A percentile compares a stretch with the other conserved stretches of the same genome.
Evolutionary conservation across 495 filamentous ascomycete species (phyloP).

Genomic region (Neurospora sp.): DNA sequence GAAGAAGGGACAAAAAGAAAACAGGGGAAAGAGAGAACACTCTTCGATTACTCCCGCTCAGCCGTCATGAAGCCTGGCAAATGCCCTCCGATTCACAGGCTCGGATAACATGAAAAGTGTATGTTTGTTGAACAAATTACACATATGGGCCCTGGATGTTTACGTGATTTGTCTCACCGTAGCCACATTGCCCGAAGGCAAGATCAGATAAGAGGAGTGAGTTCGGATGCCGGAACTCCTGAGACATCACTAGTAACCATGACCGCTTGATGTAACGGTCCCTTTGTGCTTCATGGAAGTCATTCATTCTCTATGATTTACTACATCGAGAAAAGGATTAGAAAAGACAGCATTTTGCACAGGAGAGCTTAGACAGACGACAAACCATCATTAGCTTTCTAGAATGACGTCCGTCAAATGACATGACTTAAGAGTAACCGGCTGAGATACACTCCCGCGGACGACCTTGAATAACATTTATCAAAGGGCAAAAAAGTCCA

Average conservation of each 20-base stretch:
- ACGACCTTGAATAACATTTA: neutral
- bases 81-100: neutral
- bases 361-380: too few species aligned
- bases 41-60: neutral
- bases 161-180: neutral
- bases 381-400: neutral
- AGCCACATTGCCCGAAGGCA: neutral
- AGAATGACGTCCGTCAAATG: neutral
- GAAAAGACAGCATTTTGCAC: too few species aligned
- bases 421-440: neutral
- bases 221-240: neutral
- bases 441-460: neutral
- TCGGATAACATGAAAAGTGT: too few species aligned
- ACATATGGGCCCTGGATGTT: neutral
- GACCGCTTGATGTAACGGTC: neutral
- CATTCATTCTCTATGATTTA: neutral
- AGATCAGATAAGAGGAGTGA: neutral
- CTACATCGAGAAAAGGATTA: neutral
- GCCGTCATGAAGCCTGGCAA: neutral
- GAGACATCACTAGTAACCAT: neutral
- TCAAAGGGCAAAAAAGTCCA: neutral
- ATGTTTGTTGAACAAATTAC: neutral
- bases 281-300: neutral
- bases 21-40: neutral
- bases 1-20: too few species aligned